Base-by-base conservation (phyloP, 352 stramenopile species). In the Phytopythium aichiense region DNA sequence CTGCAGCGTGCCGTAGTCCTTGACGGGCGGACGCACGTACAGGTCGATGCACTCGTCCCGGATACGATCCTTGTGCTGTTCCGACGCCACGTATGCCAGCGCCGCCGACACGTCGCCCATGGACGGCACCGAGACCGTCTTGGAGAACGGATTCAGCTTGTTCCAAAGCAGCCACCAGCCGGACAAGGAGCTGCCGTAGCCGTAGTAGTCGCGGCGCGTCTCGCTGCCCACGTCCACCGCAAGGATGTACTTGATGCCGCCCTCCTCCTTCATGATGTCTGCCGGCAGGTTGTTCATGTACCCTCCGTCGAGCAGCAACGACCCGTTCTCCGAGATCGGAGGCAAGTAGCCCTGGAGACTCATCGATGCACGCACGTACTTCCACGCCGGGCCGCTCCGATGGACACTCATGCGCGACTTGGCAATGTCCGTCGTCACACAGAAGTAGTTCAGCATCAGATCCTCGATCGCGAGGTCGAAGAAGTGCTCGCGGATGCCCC, bases 261-360 rank as follows among this genome's bases (percentile, higher is more conserved):
- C 79, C 65, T 96, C 82, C 42, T 94, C 84, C 58, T 91, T 88
- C 79, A 98, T 97, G 35, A 98, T 81, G 65, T 98, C 90, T 2
- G 86, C 91, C 4, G 93, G 92, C 13, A 98, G 68, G 60, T 98
- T 98, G 74, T 98, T 98, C 72, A 97, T 93, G 68, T 98, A 98
- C 0, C 91, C 91, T 22, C 93, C 93, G 43, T 98, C 93, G 23
- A 96, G 53, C 9, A 98, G 69, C 38, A 97, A 68, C 8, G 86
- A 94, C 7, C 89, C 89, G 38, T 93, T 76, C 54, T 97, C 90
- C 2, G 86, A 92, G 38, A 97, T 94, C 2, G 90, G 90, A 56
- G 90, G 90, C 20, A 98, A 70, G 65, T 97, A 98, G 7, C 92
- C 90, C 72, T 95, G 81, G 23, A 98, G 72, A 62, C 84, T 95